These are phyloP conservation scores for Candida argentea DNA, from an alignment of 805 yeast species.

Conservation along the genomic window DNA sequence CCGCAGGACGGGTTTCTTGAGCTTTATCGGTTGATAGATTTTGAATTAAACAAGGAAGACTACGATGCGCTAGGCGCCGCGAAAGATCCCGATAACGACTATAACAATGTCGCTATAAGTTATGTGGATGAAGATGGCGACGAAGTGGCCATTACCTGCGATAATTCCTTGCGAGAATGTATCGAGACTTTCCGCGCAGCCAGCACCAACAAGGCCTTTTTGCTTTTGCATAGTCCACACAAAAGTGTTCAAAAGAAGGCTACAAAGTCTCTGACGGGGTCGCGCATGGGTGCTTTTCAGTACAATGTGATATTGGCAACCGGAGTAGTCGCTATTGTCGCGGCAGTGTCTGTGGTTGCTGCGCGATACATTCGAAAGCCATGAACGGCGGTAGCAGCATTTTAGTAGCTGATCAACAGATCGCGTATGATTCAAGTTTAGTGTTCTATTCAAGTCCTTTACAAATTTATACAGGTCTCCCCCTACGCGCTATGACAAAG, in stretches of 20 bases:
- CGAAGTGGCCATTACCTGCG: constrained; percentile 63
- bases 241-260: constrained; percentile 22
- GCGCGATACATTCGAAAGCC: no score
- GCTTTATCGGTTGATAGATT: constrained; percentile 35
- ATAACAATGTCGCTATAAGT: constrained; percentile 49
- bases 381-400: no score
- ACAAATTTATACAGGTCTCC: no score
- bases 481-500: no score
- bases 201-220: constrained; percentile 54
- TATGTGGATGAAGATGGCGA: constrained; percentile 83
- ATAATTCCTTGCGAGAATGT: constrained; percentile 66
- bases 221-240: constrained; percentile 61
- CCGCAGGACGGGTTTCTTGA: constrained; percentile 45
- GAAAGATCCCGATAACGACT: constrained; percentile 7
- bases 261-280: constrained; percentile 8
- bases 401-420: no score
- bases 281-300: no score
- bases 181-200: constrained; percentile 42
- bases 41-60: constrained; percentile 34
- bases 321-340: constrained; percentile 50
- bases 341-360: constrained; percentile 48
- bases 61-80: constrained; percentile 15
- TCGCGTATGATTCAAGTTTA: no score
- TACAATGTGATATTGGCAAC: constrained; percentile 54
- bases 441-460: no score